Evolutionary conservation across 805 yeast genomes (phyloP).

Genomic region (Kregervanrija delftensis): DNA sequence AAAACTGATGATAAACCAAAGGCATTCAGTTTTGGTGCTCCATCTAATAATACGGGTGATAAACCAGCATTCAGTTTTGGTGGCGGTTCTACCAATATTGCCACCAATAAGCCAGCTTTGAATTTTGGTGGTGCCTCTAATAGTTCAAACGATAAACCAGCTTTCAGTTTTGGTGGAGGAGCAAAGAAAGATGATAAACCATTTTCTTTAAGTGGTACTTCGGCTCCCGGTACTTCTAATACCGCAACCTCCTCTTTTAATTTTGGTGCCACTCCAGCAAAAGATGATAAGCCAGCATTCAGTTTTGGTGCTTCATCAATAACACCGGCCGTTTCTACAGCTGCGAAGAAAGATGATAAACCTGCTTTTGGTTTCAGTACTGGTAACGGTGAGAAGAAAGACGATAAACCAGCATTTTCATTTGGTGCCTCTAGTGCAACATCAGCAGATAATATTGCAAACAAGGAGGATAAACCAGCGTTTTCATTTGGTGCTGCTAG

Average conservation of each 20-base stretch:
- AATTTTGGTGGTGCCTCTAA: background rate
- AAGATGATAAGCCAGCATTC: slow-evolving; percentile 11
- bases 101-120: background rate
- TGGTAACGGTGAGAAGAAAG: slow-evolving; percentile 1
- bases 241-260: slow-evolving; percentile 2
- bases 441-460: slow-evolving; percentile 1
- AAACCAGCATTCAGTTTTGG: slow-evolving; percentile 1
- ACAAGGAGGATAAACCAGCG: slow-evolving; percentile 1
- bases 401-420: slow-evolving; percentile 13
- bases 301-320: slow-evolving; percentile 16
- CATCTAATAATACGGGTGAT: background rate
- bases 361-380: background rate
- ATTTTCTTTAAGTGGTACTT: background rate
- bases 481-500: slow-evolving; percentile 12
- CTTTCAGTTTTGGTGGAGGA: slow-evolving; percentile 2
- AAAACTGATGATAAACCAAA: background rate
- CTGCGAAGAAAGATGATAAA: slow-evolving; percentile 3
- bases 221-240: slow-evolving; percentile 3
- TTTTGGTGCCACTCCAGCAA: slow-evolving; percentile 3
- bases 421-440: slow-evolving; percentile 4
- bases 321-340: slow-evolving; percentile 2
- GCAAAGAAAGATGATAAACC: background rate
- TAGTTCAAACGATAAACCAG: background rate
- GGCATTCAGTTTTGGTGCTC: slow-evolving; percentile 4
- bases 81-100: background rate